These are phyloP conservation scores for Diplotaxis tenuifolia DNA, from an alignment of 345 rosid species.

Conservation along the genomic window DNA sequence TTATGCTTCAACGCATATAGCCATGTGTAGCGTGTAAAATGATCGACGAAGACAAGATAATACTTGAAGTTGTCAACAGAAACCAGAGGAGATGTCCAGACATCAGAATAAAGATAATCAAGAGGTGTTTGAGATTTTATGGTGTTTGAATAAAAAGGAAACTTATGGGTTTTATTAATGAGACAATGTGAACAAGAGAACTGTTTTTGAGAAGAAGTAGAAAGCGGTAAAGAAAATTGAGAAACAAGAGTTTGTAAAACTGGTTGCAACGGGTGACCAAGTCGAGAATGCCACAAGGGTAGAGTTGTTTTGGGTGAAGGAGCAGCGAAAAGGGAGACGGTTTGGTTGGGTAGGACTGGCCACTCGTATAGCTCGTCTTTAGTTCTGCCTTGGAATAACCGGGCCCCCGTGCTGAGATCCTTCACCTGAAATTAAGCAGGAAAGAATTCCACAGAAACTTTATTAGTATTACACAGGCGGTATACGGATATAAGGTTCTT, in stretches of 20 bases:
- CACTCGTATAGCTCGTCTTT: too few species aligned
- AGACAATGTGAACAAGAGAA: not conserved
- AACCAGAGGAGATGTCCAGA: not conserved
- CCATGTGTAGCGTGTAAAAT: not conserved
- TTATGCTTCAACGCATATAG: not conserved
- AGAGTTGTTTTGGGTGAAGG: not conserved
- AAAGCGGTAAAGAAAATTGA: not conserved
- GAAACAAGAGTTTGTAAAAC: not conserved
- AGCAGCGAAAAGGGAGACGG: not conserved
- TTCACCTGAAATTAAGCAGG: too few species aligned
- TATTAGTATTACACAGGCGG: too few species aligned
- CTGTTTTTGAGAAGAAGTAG: not conserved
- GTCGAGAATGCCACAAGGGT: not conserved
- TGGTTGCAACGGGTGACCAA: not conserved
- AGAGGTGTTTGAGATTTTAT: not conserved
- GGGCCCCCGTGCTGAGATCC: too few species aligned
- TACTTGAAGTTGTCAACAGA: not conserved
- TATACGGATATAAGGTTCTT: too few species aligned
- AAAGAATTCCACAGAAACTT: too few species aligned
- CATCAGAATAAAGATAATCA: not conserved
- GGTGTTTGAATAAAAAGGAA: not conserved
- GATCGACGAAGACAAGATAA: not conserved
- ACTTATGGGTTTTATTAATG: not conserved
- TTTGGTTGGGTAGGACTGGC: not conserved
- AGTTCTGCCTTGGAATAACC: too few species aligned